Conservation (phyloP, 2,329 filamentous ascomycete genomes). For the Cladosporium sp. region DNA sequence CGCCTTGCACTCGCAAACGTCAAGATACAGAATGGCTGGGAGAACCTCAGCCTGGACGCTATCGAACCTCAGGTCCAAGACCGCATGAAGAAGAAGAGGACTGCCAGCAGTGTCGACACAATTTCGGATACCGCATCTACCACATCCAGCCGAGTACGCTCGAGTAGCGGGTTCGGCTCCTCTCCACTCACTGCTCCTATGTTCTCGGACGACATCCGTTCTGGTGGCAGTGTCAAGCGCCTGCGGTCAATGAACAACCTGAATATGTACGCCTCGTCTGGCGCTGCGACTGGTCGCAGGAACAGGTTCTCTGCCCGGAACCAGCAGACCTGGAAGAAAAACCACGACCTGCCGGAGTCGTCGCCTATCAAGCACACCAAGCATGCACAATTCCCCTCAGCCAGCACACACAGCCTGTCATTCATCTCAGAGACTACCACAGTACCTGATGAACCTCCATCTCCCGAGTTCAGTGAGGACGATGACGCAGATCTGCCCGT, state of each 20-base stretch:
- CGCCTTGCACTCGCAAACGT: constrained; percentile 92
- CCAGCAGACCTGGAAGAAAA: constrained; percentile 69
- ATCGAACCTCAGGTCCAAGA: constrained; percentile 83
- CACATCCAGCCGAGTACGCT: constrained; percentile 71
- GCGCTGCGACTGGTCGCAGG: constrained; percentile 29
- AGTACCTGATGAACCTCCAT: constrained; percentile 59
- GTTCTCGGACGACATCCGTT: constrained; percentile 77
- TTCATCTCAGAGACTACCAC: constrained; percentile 71
- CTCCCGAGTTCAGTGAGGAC: constrained; percentile 64
- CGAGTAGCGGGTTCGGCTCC: constrained; percentile 67
- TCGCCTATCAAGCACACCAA: constrained; percentile 78
- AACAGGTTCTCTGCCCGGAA: constrained; percentile 27
- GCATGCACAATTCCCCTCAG: constrained; percentile 68
- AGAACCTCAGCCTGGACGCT: constrained; percentile 78
- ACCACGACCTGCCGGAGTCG: constrained; percentile 73
- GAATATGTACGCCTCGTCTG: constrained; percentile 23
- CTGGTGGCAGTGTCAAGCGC: constrained; percentile 49
- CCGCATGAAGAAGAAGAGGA: constrained; percentile 69
- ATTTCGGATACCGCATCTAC: constrained; percentile 84
- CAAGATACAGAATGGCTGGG: constrained; percentile 94
- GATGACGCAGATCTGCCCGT: constrained; percentile 77
- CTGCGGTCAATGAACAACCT: constrained; percentile 20
- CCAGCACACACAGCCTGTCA: constrained; percentile 66
- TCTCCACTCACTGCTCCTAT: constrained; percentile 78
- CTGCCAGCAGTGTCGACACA: constrained; percentile 62